phyloP scores from a whole-genome alignment of 495 filamentous ascomycete genomes.

The Penicillium diatomitis region DNA sequence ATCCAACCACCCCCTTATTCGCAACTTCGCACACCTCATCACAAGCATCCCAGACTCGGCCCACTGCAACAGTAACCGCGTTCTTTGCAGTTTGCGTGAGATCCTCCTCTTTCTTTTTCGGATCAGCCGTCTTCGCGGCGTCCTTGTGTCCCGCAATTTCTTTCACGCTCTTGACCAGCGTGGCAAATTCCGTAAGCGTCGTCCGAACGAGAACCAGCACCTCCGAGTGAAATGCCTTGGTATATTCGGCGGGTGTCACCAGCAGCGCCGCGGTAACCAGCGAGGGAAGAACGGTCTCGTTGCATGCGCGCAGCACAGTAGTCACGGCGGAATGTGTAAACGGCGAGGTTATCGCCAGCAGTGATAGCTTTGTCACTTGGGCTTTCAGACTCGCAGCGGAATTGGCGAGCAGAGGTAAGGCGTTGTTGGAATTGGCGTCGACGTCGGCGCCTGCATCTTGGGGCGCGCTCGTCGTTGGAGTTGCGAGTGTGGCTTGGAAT shows the following conservation, averaged over 20 bases:
- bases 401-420: constrained; percentile 55
- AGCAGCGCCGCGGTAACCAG: constrained; percentile 60
- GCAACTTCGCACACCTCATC: constrained; percentile 57
- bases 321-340: constrained; percentile 69
- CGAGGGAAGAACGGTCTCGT: constrained; percentile 57
- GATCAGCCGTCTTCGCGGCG: constrained; percentile 12
- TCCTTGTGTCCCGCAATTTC: constrained; percentile 17
- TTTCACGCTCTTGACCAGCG: constrained; percentile 29
- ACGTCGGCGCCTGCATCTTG: constrained; percentile 25
- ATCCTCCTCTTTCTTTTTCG: constrained; percentile 15
- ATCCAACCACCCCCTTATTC: constrained; percentile 53
- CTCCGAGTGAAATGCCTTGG: constrained; percentile 48
- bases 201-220: constrained; percentile 22
- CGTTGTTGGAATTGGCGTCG: background rate
- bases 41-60: constrained; percentile 53
- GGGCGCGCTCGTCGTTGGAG: constrained; percentile 11
- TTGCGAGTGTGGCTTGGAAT: constrained; percentile 30
- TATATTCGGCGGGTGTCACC: constrained; percentile 48
- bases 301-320: constrained; percentile 56
- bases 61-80: constrained; percentile 32
- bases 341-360: constrained; percentile 74
- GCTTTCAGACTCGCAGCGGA: constrained; percentile 61
- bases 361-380: constrained; percentile 76
- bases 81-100: constrained; percentile 29
- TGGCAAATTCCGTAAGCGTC: constrained; percentile 29